These are phyloP conservation scores for Paraphaeosphaeria minitans DNA, from an alignment of 2,329 filamentous ascomycete species.

Conservation along the genomic window DNA sequence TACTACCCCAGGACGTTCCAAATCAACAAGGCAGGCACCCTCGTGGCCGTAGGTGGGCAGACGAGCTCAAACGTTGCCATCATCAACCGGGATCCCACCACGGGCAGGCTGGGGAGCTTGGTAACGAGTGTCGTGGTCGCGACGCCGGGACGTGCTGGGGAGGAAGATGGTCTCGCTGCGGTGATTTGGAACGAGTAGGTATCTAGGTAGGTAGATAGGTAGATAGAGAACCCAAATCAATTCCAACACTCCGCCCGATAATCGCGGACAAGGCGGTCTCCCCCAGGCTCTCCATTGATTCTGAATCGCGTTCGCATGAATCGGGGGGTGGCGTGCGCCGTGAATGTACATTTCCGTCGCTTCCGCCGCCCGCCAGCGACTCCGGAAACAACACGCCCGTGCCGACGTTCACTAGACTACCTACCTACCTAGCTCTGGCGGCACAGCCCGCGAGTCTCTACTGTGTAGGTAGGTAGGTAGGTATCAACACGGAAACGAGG, in stretches of 20 bases:
- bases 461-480: too few relatives aligned
- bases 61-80: constrained; percentile 25
- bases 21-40: constrained; percentile 25
- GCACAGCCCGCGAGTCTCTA: too few relatives aligned
- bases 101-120: constrained; percentile 22
- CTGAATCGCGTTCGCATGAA: neutral
- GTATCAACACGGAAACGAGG: neutral
- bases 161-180: constrained; percentile 26
- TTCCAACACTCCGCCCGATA: neutral
- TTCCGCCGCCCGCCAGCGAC: neutral
- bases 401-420: too few relatives aligned
- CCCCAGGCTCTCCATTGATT: neutral
- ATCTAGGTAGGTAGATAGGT: too few relatives aligned
- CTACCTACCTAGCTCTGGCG: neutral
- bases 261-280: neutral
- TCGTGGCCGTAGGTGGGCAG: constrained; percentile 27
- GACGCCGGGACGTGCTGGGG: constrained; percentile 20
- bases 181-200: constrained; percentile 25
- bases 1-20: constrained; percentile 34
- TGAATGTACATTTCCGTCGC: too few relatives aligned
- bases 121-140: constrained; percentile 23
- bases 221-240: neutral
- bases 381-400: neutral
- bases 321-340: neutral
- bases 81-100: constrained; percentile 21